phyloP scores from a whole-genome alignment of 257 asterid species.

The Nicotiana benthamiana region DNA sequence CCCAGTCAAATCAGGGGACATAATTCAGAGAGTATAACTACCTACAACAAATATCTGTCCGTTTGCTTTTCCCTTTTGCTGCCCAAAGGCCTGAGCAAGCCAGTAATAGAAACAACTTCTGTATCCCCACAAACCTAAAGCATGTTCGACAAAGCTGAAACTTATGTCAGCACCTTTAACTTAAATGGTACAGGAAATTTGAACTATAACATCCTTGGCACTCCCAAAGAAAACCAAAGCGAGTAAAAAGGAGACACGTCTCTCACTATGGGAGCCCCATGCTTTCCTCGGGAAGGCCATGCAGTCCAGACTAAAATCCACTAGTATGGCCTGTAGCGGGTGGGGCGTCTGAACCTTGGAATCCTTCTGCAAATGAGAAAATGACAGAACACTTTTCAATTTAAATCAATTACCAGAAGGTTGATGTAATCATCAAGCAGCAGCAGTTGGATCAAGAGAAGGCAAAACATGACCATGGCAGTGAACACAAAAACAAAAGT shows the following conservation, averaged over 20 bases:
- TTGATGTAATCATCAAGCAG: not conserved
- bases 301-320: not conserved
- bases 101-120: not conserved
- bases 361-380: constrained; percentile 35
- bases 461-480: not conserved
- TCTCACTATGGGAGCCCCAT: not conserved
- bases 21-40: constrained; percentile 3
- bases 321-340: constrained; percentile 54
- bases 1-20: not conserved
- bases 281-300: constrained; percentile 13
- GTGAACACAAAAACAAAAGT: not conserved
- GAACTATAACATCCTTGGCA: constrained; percentile 1
- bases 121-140: not conserved
- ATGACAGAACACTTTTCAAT: not conserved
- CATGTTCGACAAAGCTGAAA: not conserved
- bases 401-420: not conserved
- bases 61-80: not conserved
- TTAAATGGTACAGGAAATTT: constrained; percentile 8
- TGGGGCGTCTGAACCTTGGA: constrained; percentile 43
- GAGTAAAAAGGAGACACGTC: not conserved
- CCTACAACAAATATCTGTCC: not conserved
- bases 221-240: not conserved
- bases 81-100: constrained; percentile 3
- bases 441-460: not conserved
- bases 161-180: not conserved